Conservation (phyloP, 1,284 basidiomycete genomes). For the Fomitopsis pinicola region DNA sequence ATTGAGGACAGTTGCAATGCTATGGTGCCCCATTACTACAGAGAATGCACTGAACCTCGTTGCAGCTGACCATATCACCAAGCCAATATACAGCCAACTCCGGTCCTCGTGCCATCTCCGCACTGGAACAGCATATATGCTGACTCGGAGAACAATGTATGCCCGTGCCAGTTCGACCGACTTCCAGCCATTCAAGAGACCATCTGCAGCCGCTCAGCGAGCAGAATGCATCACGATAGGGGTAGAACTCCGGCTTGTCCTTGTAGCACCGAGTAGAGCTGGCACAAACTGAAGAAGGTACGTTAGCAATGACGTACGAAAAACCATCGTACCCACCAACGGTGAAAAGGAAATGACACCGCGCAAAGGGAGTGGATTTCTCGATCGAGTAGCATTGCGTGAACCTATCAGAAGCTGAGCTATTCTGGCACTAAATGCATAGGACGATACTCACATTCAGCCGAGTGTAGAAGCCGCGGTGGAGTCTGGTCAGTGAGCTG, state of each 20-base stretch:
- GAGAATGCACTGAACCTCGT: not conserved
- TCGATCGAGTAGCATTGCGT: constrained; percentile 71
- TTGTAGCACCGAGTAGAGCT: constrained; percentile 72
- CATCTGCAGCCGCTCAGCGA: constrained; percentile 74
- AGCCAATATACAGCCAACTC: constrained; percentile 77
- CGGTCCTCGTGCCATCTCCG: constrained; percentile 80
- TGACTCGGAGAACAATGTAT: constrained; percentile 75
- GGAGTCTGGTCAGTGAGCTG: not conserved
- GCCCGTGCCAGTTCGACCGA: constrained; percentile 55
- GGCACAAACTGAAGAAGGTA: constrained; percentile 57
- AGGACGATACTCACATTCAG: constrained; percentile 52
- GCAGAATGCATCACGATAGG: constrained; percentile 86
- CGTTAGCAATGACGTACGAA: not conserved
- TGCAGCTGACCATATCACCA: constrained; percentile 60
- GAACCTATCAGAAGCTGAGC: constrained; percentile 42
- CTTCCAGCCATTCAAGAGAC: constrained; percentile 77
- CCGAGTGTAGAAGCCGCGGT: constrained; percentile 60
- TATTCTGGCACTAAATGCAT: constrained; percentile 3
- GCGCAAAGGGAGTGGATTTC: constrained; percentile 68
- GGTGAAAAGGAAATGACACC: constrained; percentile 80
- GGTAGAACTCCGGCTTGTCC: constrained; percentile 76
- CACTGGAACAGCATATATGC: constrained; percentile 75
- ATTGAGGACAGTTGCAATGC: constrained; percentile 83
- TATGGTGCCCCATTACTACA: constrained; percentile 10
- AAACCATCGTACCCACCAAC: constrained; percentile 51